phyloP scores from a whole-genome alignment of 2,329 filamentous ascomycete genomes.

The Monosporascus sp. region DNA sequence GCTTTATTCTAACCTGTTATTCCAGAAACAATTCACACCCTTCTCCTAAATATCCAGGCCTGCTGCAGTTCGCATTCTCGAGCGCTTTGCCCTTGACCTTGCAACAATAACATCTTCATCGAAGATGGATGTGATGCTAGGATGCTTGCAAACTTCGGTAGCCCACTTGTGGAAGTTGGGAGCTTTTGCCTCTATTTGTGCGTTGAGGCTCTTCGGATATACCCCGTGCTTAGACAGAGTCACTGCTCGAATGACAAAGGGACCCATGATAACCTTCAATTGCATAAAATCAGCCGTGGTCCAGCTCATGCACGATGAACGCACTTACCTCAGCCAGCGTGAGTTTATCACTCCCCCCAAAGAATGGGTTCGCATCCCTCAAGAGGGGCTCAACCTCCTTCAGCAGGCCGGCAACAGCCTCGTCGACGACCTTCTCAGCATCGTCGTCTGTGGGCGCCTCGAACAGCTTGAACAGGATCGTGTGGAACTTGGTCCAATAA shows the following conservation, averaged over 20 bases:
- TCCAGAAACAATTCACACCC: background rate
- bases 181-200: constrained; percentile 46
- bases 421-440: constrained; percentile 41
- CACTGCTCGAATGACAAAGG: constrained; percentile 61
- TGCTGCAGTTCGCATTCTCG: background rate
- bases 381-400: constrained; percentile 74
- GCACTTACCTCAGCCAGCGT: constrained; percentile 67
- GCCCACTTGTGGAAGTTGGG: constrained; percentile 68
- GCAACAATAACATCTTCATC: constrained; percentile 43
- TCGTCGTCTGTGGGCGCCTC: constrained; percentile 45
- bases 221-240: constrained; percentile 50
- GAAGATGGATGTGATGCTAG: constrained; percentile 62
- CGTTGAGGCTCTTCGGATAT: constrained; percentile 42
- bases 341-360: constrained; percentile 57
- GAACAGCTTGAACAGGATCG: constrained; percentile 10
- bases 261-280: constrained; percentile 54
- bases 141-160: constrained; percentile 51
- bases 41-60: background rate
- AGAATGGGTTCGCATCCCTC: constrained; percentile 51
- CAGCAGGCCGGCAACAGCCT: constrained; percentile 50
- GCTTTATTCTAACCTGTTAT: no score
- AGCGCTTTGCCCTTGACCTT: background rate
- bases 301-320: background rate
- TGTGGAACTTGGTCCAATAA: constrained; percentile 57
- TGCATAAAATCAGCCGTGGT: background rate